phyloP scores from a whole-genome alignment of 768 basidiomycete species.

The Leccinum subgranulosum region DNA sequence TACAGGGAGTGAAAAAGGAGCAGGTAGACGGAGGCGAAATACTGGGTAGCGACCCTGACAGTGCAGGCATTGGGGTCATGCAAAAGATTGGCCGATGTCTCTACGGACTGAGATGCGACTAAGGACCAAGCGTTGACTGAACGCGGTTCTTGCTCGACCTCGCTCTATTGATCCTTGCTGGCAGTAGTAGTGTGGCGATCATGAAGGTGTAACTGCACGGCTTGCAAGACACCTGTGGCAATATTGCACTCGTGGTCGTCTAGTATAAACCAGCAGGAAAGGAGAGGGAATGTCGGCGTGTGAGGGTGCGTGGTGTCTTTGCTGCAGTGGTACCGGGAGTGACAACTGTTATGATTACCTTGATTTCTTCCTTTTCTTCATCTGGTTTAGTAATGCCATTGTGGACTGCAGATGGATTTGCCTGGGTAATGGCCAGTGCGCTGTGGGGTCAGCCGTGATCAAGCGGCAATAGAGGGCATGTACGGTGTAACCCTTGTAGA shows the following conservation, averaged over 20 bases:
- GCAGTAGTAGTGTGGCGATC: conserved; percentile 48
- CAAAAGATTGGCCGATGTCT: conserved; percentile 66
- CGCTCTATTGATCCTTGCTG: conserved; percentile 17
- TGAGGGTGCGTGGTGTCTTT: conserved; percentile 41
- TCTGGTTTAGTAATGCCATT: conserved; percentile 45
- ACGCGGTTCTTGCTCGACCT: conserved; percentile 20
- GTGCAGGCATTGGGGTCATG: conserved; percentile 61
- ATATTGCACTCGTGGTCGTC: conserved; percentile 33
- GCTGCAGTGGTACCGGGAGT: conserved; percentile 25
- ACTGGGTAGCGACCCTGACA: conserved; percentile 79
- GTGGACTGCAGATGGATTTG: conserved; percentile 55
- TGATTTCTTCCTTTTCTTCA: conserved; percentile 59
- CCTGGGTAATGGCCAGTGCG: conserved; percentile 73
- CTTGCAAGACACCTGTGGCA: conserved; percentile 53
- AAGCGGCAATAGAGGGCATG: conserved; percentile 21
- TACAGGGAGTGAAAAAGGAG: conserved; percentile 83
- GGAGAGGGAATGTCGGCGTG: conserved; percentile 61
- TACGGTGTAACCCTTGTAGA: conserved; percentile 67
- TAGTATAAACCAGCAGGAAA: conserved; percentile 36
- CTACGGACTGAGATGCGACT: conserved; percentile 79
- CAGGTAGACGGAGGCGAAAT: conserved; percentile 79
- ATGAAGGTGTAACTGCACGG: conserved; percentile 62
- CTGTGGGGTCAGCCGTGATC: conserved; percentile 33
- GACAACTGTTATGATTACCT: conserved; percentile 25
- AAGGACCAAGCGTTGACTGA: conserved; percentile 26